A percentile compares a stretch with the other conserved stretches of the same genome.
Evolutionary conservation across 768 basidiomycete species (phyloP).

Genomic region (Boletellus ananas): DNA sequence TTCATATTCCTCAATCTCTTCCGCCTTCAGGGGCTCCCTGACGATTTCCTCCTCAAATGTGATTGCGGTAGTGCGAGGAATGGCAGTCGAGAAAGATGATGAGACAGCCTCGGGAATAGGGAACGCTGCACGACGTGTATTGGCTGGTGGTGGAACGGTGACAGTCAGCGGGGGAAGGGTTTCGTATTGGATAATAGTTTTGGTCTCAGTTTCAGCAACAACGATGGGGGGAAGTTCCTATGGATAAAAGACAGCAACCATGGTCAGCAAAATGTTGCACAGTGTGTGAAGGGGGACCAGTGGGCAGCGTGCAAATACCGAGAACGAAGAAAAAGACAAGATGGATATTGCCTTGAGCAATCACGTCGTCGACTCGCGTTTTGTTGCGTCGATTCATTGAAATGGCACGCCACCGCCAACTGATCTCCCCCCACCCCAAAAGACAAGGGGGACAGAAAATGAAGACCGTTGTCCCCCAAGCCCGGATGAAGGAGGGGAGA

Average conservation of each 20-base stretch:
- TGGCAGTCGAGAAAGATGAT: conserved; percentile 53
- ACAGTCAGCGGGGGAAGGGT: conserved; percentile 57
- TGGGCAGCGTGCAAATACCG: conserved; percentile 27
- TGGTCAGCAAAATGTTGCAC: conserved; percentile 34
- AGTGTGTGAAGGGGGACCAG: conserved; percentile 36
- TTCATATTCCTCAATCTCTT: conserved; percentile 38
- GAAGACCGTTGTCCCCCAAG: conserved; percentile 81
- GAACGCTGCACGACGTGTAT: conserved; percentile 69
- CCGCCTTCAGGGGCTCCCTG: conserved; percentile 31
- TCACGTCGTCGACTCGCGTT: conserved; percentile 22
- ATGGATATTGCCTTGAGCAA: conserved; percentile 24
- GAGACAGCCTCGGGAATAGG: conserved; percentile 66
- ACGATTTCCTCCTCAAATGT: conserved; percentile 57
- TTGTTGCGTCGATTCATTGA: conserved; percentile 29
- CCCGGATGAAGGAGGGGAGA: conserved; percentile 86
- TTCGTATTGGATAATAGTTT: conserved; percentile 53
- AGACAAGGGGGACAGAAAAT: conserved; percentile 72
- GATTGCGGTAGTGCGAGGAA: conserved; percentile 72
- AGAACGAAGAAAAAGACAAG: conserved; percentile 29
- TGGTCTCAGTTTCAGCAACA: conserved; percentile 54
- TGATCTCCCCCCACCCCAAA: conserved; percentile 34
- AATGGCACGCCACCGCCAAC: conserved; percentile 29
- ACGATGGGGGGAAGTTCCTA: conserved; percentile 43
- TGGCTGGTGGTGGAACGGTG: conserved; percentile 71
- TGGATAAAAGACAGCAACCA: conserved; percentile 16